Base-by-base conservation (phyloP, 306 rosid genomes). In the Cyamopsis tetragonoloba region DNA sequence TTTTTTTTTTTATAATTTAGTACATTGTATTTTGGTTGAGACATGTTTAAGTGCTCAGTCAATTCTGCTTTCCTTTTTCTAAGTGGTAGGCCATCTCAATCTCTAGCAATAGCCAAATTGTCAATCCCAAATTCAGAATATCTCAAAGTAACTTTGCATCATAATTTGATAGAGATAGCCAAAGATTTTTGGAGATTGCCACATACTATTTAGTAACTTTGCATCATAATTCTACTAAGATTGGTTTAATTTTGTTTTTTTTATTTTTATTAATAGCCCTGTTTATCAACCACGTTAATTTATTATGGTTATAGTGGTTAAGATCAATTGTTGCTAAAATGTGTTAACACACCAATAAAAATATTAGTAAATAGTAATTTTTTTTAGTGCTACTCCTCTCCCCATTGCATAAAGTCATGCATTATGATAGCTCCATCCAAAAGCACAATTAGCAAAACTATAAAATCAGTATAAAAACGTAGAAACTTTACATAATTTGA, bases 11-110 rank as follows among this genome's bases (percentile, higher is more conserved):
- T n/a, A n/a, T n/a, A n/a, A n/a, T n/a, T n/a, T n/a, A n/a, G n/a
- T n/a, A n/a, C n/a, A n/a, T n/a, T n/a, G n/a, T n/a, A n/a, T n/a
- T n/a, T n/a, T n/a, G 50, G 15, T 66, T 41, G 54, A 66, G 79
- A 42, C 68, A 72, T 49, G 24, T 13, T 26, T 7, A 43, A 50
- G 55, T 75, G 74, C 35, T 69, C 1, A 2, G 31, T 75, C 62
- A 72, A 72, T 61, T 81, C 64, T 53, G 57, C 53, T 74, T 47
- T 13, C 75, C 65, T 51, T 53, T 31, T 26, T 76, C 67, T 60
- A 7, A 48, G 51, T 14, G 66, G 77, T 32, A 39, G 66, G 73
- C 58, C 79, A 38, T 74, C 32, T 24, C 51, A 42, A 43, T 67
- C 68, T 66, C 53, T 37, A 55, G 3, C 66, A 68, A 23, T 9